Evolutionary conservation across 2,329 filamentous ascomycete species (phyloP).

Genomic region (Calonectria naviculata): DNA sequence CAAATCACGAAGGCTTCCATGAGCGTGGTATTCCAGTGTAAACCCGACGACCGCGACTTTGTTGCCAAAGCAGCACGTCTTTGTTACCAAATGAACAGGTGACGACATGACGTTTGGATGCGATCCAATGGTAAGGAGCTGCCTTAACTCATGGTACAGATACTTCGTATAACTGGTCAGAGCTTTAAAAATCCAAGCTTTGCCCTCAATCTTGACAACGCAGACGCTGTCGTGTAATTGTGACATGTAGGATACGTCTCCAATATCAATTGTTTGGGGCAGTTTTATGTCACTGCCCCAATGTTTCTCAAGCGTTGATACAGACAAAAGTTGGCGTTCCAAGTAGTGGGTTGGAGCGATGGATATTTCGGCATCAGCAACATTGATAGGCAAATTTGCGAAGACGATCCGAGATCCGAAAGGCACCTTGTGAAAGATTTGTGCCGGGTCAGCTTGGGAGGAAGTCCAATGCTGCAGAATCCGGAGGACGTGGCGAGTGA

Average conservation of each 20-base stretch:
- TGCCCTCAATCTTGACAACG: constrained; percentile 57
- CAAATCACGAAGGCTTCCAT: constrained; percentile 66
- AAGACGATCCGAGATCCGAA: constrained; percentile 70
- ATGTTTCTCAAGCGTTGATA: constrained; percentile 51
- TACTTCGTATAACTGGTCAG: constrained; percentile 68
- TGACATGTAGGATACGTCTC: constrained; percentile 59
- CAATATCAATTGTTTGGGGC: constrained; percentile 61
- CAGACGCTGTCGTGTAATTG: constrained; percentile 71
- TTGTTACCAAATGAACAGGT: constrained; percentile 66
- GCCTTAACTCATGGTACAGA: constrained; percentile 70
- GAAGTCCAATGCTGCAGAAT: constrained; percentile 64
- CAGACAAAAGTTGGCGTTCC: constrained; percentile 62
- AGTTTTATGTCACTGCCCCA: constrained; percentile 57
- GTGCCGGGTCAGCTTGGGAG: constrained; percentile 40
- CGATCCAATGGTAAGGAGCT: constrained; percentile 61
- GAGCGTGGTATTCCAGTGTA: constrained; percentile 62
- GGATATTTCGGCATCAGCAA: constrained; percentile 57
- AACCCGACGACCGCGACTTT: constrained; percentile 68
- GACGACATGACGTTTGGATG: constrained; percentile 64
- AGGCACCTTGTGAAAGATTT: constrained; percentile 58
- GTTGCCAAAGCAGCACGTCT: constrained; percentile 65
- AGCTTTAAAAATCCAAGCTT: constrained; percentile 67
- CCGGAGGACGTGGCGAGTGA: constrained; percentile 65
- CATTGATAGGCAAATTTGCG: constrained; percentile 59
- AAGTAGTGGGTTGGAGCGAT: constrained; percentile 63